These are phyloP conservation scores for Azolla pinnata DNA, from an alignment of 75 land plant species.

Conservation along the genomic window DNA sequence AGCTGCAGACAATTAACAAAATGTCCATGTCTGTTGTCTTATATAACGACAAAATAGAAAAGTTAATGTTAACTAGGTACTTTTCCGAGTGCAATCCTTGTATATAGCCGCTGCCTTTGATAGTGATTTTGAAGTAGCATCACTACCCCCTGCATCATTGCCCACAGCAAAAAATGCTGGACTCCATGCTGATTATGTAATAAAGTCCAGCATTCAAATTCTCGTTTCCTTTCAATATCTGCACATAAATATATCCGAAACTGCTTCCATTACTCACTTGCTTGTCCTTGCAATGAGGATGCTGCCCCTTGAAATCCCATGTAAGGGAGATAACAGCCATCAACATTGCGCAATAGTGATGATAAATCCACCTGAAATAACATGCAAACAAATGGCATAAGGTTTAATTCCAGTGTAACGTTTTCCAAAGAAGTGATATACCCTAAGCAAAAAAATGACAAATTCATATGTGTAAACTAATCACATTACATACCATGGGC, in stretches of 20 bases:
- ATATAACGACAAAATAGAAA: too few species aligned
- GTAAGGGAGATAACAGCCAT: conserved; percentile 93
- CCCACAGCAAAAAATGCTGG: conserved; percentile 72
- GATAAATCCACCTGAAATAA: conserved; percentile 88
- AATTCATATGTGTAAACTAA: too few species aligned
- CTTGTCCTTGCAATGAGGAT: conserved; percentile 58
- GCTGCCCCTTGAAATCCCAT: conserved; percentile 84
- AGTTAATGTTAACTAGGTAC: conserved; percentile 17
- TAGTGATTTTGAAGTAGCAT: conserved; percentile 94
- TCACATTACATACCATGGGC: conserved; percentile 99
- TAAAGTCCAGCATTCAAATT: too few species aligned
- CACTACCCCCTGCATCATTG: conserved; percentile 93
- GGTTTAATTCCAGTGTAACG: too few species aligned
- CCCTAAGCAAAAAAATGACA: too few species aligned
- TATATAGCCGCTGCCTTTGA: conserved; percentile 91
- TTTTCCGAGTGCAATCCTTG: conserved; percentile 96
- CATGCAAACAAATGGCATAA: too few species aligned
- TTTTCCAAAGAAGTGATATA: too few species aligned
- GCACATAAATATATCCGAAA: too few species aligned
- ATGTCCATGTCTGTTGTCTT: too few species aligned
- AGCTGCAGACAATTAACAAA: too few species aligned
- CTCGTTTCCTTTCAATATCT: too few species aligned
- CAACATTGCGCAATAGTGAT: conserved; percentile 94
- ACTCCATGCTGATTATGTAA: conserved; percentile 98
- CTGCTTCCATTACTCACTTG: conserved; percentile 45